These are phyloP conservation scores for Acanthamoeba rhysodes DNA, from an alignment of 208 protist genomes.

Conservation along the genomic window DNA sequence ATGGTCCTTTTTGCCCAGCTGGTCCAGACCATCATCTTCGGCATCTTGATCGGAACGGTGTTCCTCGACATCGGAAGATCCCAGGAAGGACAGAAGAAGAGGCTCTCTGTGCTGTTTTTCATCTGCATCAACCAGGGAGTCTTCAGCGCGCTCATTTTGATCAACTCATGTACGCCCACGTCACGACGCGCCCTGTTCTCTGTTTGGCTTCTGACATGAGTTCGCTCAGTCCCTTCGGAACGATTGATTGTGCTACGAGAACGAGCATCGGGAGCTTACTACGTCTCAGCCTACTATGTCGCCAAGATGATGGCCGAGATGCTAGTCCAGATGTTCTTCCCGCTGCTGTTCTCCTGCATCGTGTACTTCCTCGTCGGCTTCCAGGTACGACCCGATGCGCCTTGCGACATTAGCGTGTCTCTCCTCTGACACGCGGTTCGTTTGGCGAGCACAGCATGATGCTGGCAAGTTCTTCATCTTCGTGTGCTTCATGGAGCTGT, in stretches of 20 bases:
- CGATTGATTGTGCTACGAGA: constrained; percentile 80
- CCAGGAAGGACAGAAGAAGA: constrained; percentile 46
- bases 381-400: not conserved
- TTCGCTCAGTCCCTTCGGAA: constrained; percentile 77
- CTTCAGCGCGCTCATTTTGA: constrained; percentile 71
- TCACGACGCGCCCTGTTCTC: not conserved
- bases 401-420: not conserved
- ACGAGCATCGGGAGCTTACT: constrained; percentile 79
- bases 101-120: constrained; percentile 72
- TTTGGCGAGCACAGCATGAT: not conserved
- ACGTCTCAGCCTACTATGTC: constrained; percentile 78
- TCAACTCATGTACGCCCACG: constrained; percentile 68
- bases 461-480: constrained; percentile 76
- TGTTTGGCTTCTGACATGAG: not conserved
- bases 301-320: constrained; percentile 80
- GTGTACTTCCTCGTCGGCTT: constrained; percentile 75
- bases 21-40: constrained; percentile 58
- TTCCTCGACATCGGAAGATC: constrained; percentile 69
- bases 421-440: not conserved
- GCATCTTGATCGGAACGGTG: constrained; percentile 69
- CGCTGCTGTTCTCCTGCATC: constrained; percentile 66
- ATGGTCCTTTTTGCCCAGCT: constrained; percentile 48
- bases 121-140: constrained; percentile 76
- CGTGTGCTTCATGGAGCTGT: constrained; percentile 76
- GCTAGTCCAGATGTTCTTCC: constrained; percentile 60